phyloP scores from a whole-genome alignment of 768 basidiomycete species.

The Auricularia cornea region DNA sequence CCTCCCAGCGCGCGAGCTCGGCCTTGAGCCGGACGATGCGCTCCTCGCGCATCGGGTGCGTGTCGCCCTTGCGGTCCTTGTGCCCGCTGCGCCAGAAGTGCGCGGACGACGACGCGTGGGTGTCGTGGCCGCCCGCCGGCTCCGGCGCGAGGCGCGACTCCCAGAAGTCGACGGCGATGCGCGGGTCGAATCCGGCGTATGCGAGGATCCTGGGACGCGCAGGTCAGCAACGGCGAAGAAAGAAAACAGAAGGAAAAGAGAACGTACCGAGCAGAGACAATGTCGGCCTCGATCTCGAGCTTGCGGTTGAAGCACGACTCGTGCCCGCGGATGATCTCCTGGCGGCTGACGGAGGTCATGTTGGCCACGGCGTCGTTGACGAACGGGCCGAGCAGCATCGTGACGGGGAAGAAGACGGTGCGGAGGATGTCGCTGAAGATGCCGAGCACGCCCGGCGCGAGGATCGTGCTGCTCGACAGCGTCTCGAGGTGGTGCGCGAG shows the following conservation, averaged over 20 bases:
- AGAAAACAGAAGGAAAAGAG: background rate
- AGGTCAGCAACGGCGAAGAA: conserved; percentile 1
- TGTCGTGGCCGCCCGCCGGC: conserved; percentile 9
- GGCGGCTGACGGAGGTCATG: conserved; percentile 66
- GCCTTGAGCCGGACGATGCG: conserved; percentile 51
- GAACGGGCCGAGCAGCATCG: conserved; percentile 89
- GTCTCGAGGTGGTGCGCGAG: conserved; percentile 89
- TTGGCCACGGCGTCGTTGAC: conserved; percentile 89
- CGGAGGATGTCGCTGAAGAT: conserved; percentile 69
- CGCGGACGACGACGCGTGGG: conserved; percentile 25
- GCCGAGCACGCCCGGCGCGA: conserved; percentile 72
- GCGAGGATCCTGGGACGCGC: conserved; percentile 62
- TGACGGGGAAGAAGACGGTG: conserved; percentile 77
- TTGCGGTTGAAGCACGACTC: conserved; percentile 70
- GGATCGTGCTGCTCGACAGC: conserved; percentile 73
- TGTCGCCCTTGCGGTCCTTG: conserved; percentile 43
- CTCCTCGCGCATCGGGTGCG: conserved; percentile 62
- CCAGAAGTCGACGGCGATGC: conserved; percentile 78
- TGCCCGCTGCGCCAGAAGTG: conserved; percentile 37
- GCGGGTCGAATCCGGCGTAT: conserved; percentile 84
- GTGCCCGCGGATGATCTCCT: conserved; percentile 62
- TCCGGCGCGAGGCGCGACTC: conserved; percentile 32
- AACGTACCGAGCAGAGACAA: conserved; percentile 73
- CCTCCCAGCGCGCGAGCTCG: conserved; percentile 69
- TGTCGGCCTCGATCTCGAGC: conserved; percentile 90